phyloP scores from a whole-genome alignment of 805 yeast genomes.

The Priceomyces castillae region DNA sequence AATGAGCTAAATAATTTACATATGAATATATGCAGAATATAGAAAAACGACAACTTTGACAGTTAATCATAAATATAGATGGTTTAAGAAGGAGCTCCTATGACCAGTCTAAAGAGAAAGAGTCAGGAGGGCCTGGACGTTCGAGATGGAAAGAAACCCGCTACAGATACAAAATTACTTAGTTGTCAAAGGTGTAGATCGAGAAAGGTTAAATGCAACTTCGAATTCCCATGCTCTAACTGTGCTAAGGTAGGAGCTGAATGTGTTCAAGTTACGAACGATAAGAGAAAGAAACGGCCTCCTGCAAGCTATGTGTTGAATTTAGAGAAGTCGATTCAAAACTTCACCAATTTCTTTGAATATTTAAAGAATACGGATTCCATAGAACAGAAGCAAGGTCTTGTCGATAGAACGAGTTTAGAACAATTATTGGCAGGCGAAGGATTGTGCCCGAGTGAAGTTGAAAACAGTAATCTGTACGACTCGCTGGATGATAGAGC shows the following conservation, averaged over 20 bases:
- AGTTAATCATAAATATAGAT: background rate
- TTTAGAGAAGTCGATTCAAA: slow-evolving; percentile 32
- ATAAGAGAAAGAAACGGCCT: slow-evolving; percentile 51
- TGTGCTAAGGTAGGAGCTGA: slow-evolving; percentile 43
- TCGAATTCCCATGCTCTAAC: slow-evolving; percentile 47
- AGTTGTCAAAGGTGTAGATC: slow-evolving; percentile 42
- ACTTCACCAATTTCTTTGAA: slow-evolving; percentile 23
- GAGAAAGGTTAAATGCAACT: slow-evolving; percentile 49
- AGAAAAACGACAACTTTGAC: too few relatives aligned
- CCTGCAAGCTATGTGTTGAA: slow-evolving; percentile 49
- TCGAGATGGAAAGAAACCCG: background rate
- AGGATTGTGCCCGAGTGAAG: slow-evolving; percentile 3
- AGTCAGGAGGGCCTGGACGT: slow-evolving; percentile 1
- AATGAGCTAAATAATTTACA: too few relatives aligned
- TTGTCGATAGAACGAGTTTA: slow-evolving; percentile 20
- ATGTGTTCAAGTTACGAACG: slow-evolving; percentile 47
- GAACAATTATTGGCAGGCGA: slow-evolving; percentile 7
- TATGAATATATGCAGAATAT: too few relatives aligned
- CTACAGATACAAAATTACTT: slow-evolving; percentile 12
- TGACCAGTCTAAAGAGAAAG: background rate
- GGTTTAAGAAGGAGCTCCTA: background rate
- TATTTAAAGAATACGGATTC: slow-evolving; percentile 20
- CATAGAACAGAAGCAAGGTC: slow-evolving; percentile 18
- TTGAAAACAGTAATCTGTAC: slow-evolving; percentile 5
- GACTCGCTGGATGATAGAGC: slow-evolving; percentile 28